phyloP scores from a whole-genome alignment of 1,284 basidiomycete genomes.

The Sporisorium iseilematis-ciliati region DNA sequence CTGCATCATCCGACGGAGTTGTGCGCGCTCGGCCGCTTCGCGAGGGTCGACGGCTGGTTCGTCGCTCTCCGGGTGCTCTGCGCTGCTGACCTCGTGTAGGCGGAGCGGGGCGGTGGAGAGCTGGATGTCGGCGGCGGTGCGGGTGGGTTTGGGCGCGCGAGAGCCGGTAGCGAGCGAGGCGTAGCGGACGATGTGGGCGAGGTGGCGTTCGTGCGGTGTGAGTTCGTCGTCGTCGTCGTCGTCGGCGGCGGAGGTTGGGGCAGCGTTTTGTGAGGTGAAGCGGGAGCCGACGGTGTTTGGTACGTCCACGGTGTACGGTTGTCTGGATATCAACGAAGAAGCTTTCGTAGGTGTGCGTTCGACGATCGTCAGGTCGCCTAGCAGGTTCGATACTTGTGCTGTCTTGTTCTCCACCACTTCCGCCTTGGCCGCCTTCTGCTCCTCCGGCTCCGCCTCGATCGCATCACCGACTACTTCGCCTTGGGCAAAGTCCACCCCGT shows the following conservation, averaged over 20 bases:
- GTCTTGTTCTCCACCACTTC: background rate
- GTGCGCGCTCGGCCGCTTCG: slow-evolving; percentile 5
- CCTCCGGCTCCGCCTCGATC: too few species aligned
- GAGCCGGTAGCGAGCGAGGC: slow-evolving; percentile 25
- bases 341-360: slow-evolving; percentile 8
- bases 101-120: background rate
- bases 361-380: slow-evolving; percentile 26
- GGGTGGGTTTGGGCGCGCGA: slow-evolving; percentile 1
- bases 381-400: slow-evolving; percentile 9
- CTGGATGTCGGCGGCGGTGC: background rate
- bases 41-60: slow-evolving; percentile 12
- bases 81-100: background rate
- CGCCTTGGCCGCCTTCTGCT: background rate
- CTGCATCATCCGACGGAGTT: slow-evolving; percentile 25
- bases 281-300: slow-evolving; percentile 32
- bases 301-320: slow-evolving; percentile 30
- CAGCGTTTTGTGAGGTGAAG: slow-evolving; percentile 3
- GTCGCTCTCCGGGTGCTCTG: slow-evolving; percentile 6
- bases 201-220: slow-evolving; percentile 7
- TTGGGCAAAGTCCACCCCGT: slow-evolving; percentile 10
- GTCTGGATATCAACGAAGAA: slow-evolving; percentile 1
- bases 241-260: background rate
- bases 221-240: slow-evolving; percentile 12
- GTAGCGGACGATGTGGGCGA: slow-evolving; percentile 29
- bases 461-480: background rate